These are phyloP conservation scores for Nigrospora sphaerica DNA, from an alignment of 2,329 filamentous ascomycete species.

Conservation along the genomic window DNA sequence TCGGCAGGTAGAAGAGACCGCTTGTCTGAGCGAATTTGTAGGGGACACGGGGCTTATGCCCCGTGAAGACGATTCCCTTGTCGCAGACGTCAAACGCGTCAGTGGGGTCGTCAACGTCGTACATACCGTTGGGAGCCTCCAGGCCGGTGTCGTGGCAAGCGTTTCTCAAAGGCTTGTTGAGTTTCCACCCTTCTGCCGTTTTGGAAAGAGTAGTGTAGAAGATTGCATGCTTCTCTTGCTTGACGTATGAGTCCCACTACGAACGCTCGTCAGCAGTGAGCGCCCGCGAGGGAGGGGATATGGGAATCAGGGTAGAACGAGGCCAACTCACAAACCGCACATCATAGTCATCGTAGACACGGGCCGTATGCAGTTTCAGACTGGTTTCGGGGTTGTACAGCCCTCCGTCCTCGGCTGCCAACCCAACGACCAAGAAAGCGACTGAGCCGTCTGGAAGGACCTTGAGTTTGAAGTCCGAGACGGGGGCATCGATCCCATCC, in stretches of 20 bases:
- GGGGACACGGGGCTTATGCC: slow-evolving; percentile 11
- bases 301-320: not conserved
- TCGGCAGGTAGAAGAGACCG: slow-evolving; percentile 23
- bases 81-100: slow-evolving; percentile 24
- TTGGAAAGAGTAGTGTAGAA: slow-evolving; percentile 29
- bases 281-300: not conserved
- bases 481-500: slow-evolving; percentile 22
- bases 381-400: slow-evolving; percentile 23
- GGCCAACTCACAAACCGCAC: slow-evolving; percentile 23
- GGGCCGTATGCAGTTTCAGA: slow-evolving; percentile 18
- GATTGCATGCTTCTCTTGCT: slow-evolving; percentile 23
- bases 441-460: slow-evolving; percentile 24
- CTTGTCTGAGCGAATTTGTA: slow-evolving; percentile 7
- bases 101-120: slow-evolving; percentile 12
- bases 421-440: slow-evolving; percentile 26
- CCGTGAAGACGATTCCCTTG: slow-evolving; percentile 26
- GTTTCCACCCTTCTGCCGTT: slow-evolving; percentile 19
- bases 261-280: too few species aligned
- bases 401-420: slow-evolving; percentile 20
- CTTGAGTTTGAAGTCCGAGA: slow-evolving; percentile 26
- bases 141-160: slow-evolving; percentile 21
- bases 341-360: slow-evolving; percentile 25
- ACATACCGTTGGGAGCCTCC: slow-evolving; percentile 21
- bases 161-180: slow-evolving; percentile 23
- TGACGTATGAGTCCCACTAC: slow-evolving; percentile 25